A percentile compares a stretch with the other conserved stretches of the same genome.
Evolutionary conservation across 2,329 filamentous ascomycete genomes (phyloP).

Genomic region (Apiospora saccharicola): DNA sequence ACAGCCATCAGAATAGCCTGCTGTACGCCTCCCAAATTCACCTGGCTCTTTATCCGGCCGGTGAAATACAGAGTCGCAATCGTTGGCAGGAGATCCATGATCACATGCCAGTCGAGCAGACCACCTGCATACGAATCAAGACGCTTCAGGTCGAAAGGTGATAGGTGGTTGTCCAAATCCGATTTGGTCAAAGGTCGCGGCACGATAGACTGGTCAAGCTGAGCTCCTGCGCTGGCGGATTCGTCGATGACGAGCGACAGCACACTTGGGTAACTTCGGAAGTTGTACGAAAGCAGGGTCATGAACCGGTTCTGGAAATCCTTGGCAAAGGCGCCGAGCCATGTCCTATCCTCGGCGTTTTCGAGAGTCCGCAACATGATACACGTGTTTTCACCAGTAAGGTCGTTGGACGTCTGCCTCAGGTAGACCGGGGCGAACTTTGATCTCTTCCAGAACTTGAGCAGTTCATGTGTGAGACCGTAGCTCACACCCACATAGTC

Average conservation of each 20-base stretch:
- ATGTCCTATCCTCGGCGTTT: conserved; percentile 72
- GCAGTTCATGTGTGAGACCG: conserved; percentile 83
- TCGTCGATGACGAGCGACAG: conserved; percentile 89
- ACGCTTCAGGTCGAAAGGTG: conserved; percentile 93
- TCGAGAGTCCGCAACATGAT: conserved; percentile 91
- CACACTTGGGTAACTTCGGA: conserved; percentile 79
- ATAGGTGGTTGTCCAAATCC: conserved; percentile 80
- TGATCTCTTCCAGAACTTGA: conserved; percentile 96
- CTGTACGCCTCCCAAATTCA: conserved; percentile 84
- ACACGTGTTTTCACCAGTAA: conserved; percentile 96
- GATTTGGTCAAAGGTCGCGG: conserved; percentile 69
- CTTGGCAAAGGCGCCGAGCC: conserved; percentile 88
- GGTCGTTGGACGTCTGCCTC: conserved; percentile 91
- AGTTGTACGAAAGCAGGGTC: conserved; percentile 88
- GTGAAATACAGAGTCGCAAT: conserved; percentile 88
- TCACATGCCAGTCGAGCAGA: conserved; percentile 97
- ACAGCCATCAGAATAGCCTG: conserved; percentile 87
- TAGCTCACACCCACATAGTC: conserved; percentile 98
- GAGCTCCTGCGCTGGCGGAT: conserved; percentile 77
- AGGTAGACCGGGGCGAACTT: conserved; percentile 90
- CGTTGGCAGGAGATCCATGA: conserved; percentile 87
- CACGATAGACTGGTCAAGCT: conserved; percentile 65
- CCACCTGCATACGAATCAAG: conserved; percentile 96
- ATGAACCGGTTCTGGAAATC: conserved; percentile 97
- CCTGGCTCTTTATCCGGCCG: conserved; percentile 70